phyloP scores from a whole-genome alignment of 257 asterid genomes.

The Dorcoceras hygrometricum region DNA sequence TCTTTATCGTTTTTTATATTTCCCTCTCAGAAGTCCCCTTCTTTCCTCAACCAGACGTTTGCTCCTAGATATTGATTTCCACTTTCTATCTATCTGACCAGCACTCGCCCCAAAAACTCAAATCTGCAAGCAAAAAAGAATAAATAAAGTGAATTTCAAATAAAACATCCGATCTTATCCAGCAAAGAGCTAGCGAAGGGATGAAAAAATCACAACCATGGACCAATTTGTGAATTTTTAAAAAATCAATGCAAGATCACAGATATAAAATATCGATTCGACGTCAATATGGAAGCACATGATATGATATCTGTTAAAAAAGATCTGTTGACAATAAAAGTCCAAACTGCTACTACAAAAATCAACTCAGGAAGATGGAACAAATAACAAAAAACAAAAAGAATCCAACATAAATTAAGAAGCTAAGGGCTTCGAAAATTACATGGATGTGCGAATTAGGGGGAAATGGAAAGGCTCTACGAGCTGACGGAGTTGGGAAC shows the following conservation, averaged over 20 bases:
- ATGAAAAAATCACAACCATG: constrained; percentile 32
- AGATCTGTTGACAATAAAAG: constrained; percentile 31
- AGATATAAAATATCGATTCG: neutral
- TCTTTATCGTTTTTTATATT: neutral
- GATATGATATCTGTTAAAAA: neutral
- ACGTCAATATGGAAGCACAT: neutral
- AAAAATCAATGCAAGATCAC: constrained; percentile 20
- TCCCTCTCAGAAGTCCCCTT: constrained; percentile 3
- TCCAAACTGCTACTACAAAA: constrained; percentile 8
- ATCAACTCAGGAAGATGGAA: neutral
- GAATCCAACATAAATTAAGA: constrained; percentile 2
- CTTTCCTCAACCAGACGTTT: constrained; percentile 2
- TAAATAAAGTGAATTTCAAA: constrained; percentile 18
- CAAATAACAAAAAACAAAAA: neutral
- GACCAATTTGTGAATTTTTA: constrained; percentile 24
- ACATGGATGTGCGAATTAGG: constrained; percentile 27
- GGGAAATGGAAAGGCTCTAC: neutral
- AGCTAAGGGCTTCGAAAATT: constrained; percentile 36
- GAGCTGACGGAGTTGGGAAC: constrained; percentile 14
- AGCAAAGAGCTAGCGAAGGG: constrained; percentile 27
- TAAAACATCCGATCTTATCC: constrained; percentile 16
- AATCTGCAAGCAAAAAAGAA: constrained; percentile 39
- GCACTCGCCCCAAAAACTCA: constrained; percentile 28
- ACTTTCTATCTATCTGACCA: constrained; percentile 27
- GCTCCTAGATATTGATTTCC: constrained; percentile 12